phyloP scores from a whole-genome alignment of 2,329 filamentous ascomycete genomes.

The Xylaria digitata region DNA sequence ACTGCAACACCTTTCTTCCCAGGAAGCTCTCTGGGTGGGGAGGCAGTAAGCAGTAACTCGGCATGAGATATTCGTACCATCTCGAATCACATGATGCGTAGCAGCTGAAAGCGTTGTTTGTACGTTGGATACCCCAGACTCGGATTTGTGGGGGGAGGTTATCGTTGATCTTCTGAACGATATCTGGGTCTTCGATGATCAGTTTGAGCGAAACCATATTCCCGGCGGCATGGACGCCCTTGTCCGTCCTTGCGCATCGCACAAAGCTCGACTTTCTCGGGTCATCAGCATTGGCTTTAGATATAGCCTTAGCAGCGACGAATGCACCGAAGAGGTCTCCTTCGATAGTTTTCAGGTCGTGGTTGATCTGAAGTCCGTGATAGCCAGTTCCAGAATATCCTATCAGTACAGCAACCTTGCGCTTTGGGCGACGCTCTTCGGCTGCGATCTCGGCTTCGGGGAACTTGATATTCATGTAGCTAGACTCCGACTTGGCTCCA shows the following conservation, averaged over 20 bases:
- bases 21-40: constrained; percentile 90
- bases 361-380: constrained; percentile 93
- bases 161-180: constrained; percentile 91
- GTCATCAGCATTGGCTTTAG: constrained; percentile 95
- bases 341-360: constrained; percentile 90
- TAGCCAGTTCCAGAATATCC: constrained; percentile 97
- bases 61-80: constrained; percentile 97
- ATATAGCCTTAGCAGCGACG: constrained; percentile 90
- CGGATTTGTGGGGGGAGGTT: constrained; percentile 88
- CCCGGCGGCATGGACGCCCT: constrained; percentile 95
- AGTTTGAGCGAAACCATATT: constrained; percentile 96
- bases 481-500: constrained; percentile 54
- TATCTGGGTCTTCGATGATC: constrained; percentile 89
- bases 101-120: constrained; percentile 90
- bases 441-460: constrained; percentile 84
- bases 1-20: constrained; percentile 82
- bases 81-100: constrained; percentile 95
- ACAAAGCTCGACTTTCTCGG: constrained; percentile 96
- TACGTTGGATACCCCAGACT: constrained; percentile 92
- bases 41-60: constrained; percentile 90
- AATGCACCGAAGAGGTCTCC: constrained; percentile 94
- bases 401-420: constrained; percentile 94
- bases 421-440: constrained; percentile 89
- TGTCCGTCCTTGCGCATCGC: constrained; percentile 94
- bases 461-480: constrained; percentile 68